phyloP scores from a whole-genome alignment of 768 basidiomycete genomes.

The Suillus spraguei region DNA sequence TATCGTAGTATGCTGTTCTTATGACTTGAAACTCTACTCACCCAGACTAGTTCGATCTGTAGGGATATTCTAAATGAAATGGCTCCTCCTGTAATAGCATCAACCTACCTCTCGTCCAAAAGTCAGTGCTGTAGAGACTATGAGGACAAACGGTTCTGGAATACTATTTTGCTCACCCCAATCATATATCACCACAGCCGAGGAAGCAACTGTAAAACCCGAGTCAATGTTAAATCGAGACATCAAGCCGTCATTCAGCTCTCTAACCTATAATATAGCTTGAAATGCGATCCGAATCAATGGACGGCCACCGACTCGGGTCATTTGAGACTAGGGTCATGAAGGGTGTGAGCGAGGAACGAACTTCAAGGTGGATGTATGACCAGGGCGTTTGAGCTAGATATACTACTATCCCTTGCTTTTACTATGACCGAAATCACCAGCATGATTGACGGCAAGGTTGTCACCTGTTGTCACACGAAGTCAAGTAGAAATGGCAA shows the following conservation, averaged over 20 bases:
- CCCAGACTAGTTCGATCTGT: background rate
- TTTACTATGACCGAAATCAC: too few species aligned
- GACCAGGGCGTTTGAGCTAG: background rate
- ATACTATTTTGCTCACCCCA: slow-evolving; percentile 1
- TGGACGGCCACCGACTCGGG: background rate
- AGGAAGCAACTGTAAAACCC: background rate
- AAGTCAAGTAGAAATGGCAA: too few species aligned
- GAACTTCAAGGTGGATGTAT: background rate
- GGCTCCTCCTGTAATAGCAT: background rate
- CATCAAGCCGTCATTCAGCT: background rate
- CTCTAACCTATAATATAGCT: background rate
- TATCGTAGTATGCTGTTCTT: background rate
- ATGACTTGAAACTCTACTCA: background rate
- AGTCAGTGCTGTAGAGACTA: background rate
- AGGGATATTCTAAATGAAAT: background rate
- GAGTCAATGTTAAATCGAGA: background rate
- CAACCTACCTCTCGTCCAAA: background rate
- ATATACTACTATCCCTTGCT: background rate
- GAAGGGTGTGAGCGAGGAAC: background rate
- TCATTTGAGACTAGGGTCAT: background rate
- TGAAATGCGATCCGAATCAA: background rate
- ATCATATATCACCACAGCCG: background rate
- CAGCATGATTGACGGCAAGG: too few species aligned
- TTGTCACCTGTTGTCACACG: too few species aligned
- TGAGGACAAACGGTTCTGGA: background rate